These are phyloP conservation scores for Aspergillus tubingensis DNA, from an alignment of 2,329 filamentous ascomycete genomes.

Conservation along the genomic window DNA sequence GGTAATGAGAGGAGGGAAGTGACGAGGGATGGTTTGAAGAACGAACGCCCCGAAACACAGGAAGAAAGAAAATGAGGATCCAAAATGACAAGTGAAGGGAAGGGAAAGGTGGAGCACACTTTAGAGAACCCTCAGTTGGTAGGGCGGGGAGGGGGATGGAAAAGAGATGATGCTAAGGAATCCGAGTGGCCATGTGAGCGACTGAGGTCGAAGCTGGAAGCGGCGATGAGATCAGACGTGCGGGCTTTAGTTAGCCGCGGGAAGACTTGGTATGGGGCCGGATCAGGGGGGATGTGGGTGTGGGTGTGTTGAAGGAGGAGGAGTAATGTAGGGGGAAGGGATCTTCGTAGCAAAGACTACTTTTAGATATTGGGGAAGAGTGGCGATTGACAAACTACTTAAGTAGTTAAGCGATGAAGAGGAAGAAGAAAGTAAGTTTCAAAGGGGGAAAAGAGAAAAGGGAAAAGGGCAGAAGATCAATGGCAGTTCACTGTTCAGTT, in stretches of 20 bases:
- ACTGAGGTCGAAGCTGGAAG: conserved; percentile 20
- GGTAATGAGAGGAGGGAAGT: conserved; percentile 13
- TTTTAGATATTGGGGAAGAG: background rate
- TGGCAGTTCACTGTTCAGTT: too few relatives aligned
- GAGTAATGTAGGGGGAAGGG: background rate
- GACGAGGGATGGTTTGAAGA: background rate
- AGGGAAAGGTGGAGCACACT: conserved; percentile 10
- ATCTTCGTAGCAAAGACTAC: background rate
- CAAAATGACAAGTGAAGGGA: background rate
- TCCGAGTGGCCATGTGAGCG: conserved; percentile 34
- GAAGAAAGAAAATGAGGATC: background rate
- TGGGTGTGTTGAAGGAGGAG: too few relatives aligned
- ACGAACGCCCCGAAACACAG: background rate
- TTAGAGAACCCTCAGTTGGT: conserved; percentile 16
- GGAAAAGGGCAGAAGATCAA: background rate
- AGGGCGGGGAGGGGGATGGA: conserved; percentile 9
- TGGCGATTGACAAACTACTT: background rate
- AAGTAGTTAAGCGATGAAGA: conserved; percentile 2
- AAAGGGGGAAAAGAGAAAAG: conserved; percentile 1
- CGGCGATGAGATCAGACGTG: conserved; percentile 29
- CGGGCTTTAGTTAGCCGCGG: conserved; percentile 24
- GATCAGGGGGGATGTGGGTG: conserved; percentile 2
- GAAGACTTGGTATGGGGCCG: conserved; percentile 11
- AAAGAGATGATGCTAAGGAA: conserved; percentile 20
- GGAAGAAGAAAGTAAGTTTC: background rate